Conservation (phyloP, 1,284 basidiomycete species). For the Malassezia furfur region DNA sequence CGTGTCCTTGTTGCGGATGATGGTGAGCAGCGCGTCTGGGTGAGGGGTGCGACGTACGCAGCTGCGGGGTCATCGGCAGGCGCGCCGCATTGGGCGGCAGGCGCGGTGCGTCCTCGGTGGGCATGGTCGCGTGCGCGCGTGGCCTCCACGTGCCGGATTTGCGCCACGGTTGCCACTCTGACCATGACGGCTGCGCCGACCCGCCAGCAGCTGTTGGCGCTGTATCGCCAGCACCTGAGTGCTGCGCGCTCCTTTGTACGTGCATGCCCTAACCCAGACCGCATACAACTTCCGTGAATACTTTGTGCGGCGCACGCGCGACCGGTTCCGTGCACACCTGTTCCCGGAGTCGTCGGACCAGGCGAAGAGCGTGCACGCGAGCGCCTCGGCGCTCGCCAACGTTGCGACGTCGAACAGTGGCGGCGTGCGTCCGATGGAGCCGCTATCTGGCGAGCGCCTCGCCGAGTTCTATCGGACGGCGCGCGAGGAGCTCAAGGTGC, state of each 20-base stretch:
- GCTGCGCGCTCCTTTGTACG: slow-evolving; percentile 46
- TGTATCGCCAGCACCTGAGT: slow-evolving; percentile 41
- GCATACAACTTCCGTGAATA: slow-evolving; percentile 48
- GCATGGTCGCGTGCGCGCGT: not conserved
- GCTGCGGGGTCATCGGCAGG: slow-evolving; percentile 62
- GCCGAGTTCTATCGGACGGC: slow-evolving; percentile 33
- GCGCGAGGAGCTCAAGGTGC: slow-evolving; percentile 36
- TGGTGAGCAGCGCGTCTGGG: slow-evolving; percentile 79
- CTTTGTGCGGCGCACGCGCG: slow-evolving; percentile 43
- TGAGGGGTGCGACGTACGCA: slow-evolving; percentile 59
- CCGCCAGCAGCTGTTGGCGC: slow-evolving; percentile 29
- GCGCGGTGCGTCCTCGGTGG: slow-evolving; percentile 4
- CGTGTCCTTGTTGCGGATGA: slow-evolving; percentile 59
- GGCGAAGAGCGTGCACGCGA: slow-evolving; percentile 9
- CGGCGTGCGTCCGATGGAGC: not conserved
- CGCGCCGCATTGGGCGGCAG: slow-evolving; percentile 73
- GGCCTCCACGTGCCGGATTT: not conserved
- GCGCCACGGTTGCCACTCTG: not conserved
- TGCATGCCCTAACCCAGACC: slow-evolving; percentile 22
- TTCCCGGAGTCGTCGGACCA: slow-evolving; percentile 14
- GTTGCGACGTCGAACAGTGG: not conserved
- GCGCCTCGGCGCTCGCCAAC: slow-evolving; percentile 6
- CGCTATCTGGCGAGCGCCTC: slow-evolving; percentile 19
- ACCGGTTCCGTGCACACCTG: slow-evolving; percentile 40
- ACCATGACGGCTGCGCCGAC: slow-evolving; percentile 12